Base-by-base conservation (phyloP, 257 asterid species). In the Nicotiana otophora region DNA sequence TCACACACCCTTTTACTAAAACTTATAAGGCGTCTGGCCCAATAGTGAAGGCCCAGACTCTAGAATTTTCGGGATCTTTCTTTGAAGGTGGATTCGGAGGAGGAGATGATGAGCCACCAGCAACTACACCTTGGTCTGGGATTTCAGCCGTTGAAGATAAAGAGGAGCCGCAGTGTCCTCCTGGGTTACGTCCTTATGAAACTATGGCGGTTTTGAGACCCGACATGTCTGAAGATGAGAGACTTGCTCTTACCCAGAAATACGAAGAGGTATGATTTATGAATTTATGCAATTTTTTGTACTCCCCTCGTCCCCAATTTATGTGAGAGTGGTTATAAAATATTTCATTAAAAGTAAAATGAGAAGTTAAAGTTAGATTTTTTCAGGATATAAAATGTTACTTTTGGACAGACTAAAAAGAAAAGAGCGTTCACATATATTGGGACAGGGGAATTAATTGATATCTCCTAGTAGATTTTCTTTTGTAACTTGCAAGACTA, bases 191-290 rank as follows among this genome's bases (percentile, higher is more conserved):
- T 14, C 90, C 90, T 82, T 96, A 96, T 86, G 98, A 94, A 82
- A 89, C 99, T 0, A 94, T 96, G 99, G 89, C 86, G 34, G 98
- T 94, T 9, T 58, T 96, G 26, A 84, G 98, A 87, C 99, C 99
- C 68, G 98, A 96, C 53, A 91, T 96, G 99, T 93, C 98, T 31
- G 99, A 94, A 85, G 98, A 96, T 77, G 99, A 96, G 42, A 95
- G 99, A 60, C 93, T 96, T 28, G 61, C 94, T n/a, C 91, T 93
- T 78, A 94, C 97, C 51, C 98, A 94, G 87, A 92, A 90, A 84
- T 96, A 96, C 42, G 98, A 96, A 85, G 98, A 96, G 99, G 98
- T 42, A 42, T 42, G 48, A 39, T 7, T 39, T 39, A 1, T 1
- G 51, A 42, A 42, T 42, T 42, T 42, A 42, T 42, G 51, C 51